phyloP scores from a whole-genome alignment of 179 eudicot genomes.

The Drosera spatulata region DNA sequence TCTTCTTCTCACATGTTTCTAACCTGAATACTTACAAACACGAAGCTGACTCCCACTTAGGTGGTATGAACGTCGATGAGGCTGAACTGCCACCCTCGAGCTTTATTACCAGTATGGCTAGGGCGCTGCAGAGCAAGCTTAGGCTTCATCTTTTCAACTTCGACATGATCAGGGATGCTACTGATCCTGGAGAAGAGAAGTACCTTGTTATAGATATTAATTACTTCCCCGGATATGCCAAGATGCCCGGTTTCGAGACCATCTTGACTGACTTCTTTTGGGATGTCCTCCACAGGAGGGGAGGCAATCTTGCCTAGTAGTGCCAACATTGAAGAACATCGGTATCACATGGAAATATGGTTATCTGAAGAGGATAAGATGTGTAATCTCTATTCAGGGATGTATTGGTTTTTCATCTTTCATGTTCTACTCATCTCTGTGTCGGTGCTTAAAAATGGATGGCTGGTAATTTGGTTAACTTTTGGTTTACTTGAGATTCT shows the following conservation, averaged over 20 bases:
- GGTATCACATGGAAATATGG: no score
- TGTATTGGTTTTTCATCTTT: no score
- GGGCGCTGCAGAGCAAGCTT: constrained; percentile 27
- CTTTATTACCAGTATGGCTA: constrained; percentile 34
- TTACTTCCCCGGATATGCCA: constrained; percentile 74
- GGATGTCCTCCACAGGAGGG: constrained; percentile 24
- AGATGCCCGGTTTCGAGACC: constrained; percentile 41
- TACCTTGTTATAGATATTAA: constrained; percentile 57
- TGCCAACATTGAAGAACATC: no score
- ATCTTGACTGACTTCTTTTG: constrained; percentile 46
- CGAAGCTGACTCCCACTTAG: not conserved
- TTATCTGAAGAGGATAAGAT: no score
- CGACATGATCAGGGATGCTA: constrained; percentile 51
- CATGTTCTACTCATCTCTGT: no score
- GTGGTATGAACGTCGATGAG: constrained; percentile 14
- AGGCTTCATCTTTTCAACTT: constrained; percentile 59
- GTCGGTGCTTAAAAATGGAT: no score
- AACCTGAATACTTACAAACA: constrained; percentile 12
- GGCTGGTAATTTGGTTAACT: no score
- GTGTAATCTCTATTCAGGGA: no score
- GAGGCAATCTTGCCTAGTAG: not conserved
- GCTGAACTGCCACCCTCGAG: constrained; percentile 38
- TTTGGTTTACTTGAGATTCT: no score
- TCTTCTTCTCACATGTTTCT: constrained; percentile 51
- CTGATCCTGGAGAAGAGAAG: constrained; percentile 6